Conservation (phyloP, 192 early-diverging fungal genomes). For the Geranomyces variabilis region DNA sequence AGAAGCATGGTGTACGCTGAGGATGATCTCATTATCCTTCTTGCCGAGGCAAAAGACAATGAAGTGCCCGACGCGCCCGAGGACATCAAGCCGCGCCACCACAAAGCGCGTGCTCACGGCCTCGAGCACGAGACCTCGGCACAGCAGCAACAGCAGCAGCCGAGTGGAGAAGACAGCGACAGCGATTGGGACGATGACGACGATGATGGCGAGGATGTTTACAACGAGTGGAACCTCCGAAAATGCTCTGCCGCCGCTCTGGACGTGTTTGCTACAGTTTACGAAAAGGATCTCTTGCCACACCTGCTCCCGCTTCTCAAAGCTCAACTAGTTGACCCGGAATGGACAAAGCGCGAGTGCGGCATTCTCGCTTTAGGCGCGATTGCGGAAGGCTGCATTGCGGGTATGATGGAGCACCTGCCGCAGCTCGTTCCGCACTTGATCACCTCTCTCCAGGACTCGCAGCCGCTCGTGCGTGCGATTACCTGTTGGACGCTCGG, state of each 20-base stretch:
- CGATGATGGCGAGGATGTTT: constrained; percentile 83
- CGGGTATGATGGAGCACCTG: constrained; percentile 88
- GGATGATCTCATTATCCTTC: constrained; percentile 77
- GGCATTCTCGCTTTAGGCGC: constrained; percentile 98
- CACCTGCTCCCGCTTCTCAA: constrained; percentile 86
- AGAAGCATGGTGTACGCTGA: constrained; percentile 97
- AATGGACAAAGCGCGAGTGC: constrained; percentile 93
- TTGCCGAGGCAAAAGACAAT: constrained; percentile 73
- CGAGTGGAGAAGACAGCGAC: constrained; percentile 40
- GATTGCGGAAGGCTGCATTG: constrained; percentile 92
- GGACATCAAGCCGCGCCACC: constrained; percentile 94
- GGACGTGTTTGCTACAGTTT: constrained; percentile 90
- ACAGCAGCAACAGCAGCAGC: constrained; percentile 12
- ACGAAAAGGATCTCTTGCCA: constrained; percentile 80
- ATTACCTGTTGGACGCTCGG: constrained; percentile 99
- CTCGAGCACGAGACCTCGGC: constrained; percentile 56
- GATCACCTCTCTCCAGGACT: constrained; percentile 75
- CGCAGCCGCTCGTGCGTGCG: constrained; percentile 87
- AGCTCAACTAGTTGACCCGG: constrained; percentile 74
- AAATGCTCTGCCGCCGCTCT: constrained; percentile 98
- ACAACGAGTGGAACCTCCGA: constrained; percentile 95
- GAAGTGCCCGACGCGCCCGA: constrained; percentile 84
- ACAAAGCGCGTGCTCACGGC: constrained; percentile 79
- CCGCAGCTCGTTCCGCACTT: constrained; percentile 86
- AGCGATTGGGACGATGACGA: constrained; percentile 85